Percentiles rank a stretch among this genome's conserved stretches.
These are phyloP conservation scores for Globisporangium viniferum DNA, from an alignment of 352 stramenopile genomes.

Conservation along the genomic window DNA sequence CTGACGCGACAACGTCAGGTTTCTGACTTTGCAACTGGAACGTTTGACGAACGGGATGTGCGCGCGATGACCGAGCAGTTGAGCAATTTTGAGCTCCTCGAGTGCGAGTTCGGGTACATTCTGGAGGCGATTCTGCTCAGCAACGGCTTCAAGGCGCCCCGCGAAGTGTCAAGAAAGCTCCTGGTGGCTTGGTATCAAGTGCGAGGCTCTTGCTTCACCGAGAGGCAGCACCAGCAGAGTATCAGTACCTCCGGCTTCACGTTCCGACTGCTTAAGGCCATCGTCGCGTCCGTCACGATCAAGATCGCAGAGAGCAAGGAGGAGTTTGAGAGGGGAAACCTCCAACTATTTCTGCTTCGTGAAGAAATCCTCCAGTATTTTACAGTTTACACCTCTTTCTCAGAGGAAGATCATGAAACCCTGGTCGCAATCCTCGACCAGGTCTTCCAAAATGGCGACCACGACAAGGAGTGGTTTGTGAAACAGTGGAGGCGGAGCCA, in stretches of 20 bases:
- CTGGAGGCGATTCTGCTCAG: constrained; percentile 34
- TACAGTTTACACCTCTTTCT: neutral
- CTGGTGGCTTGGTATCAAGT: constrained; percentile 22
- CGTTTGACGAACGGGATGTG: neutral
- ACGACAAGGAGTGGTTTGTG: constrained; percentile 23
- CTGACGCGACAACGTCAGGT: constrained; percentile 9
- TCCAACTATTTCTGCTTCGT: constrained; percentile 15
- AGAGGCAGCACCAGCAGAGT: neutral
- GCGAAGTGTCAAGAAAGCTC: constrained; percentile 19
- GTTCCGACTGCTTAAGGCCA: constrained; percentile 11
- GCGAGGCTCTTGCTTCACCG: neutral
- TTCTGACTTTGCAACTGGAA: neutral
- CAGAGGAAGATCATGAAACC: neutral
- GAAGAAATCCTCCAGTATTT: constrained; percentile 12
- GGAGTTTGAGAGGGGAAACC: constrained; percentile 12
- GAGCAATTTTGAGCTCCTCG: constrained; percentile 28
- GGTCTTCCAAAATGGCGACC: constrained; percentile 12
- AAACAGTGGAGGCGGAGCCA: constrained; percentile 18
- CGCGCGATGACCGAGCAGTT: constrained; percentile 21
- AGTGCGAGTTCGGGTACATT: constrained; percentile 25
- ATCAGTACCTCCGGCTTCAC: neutral
- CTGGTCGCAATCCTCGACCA: neutral
- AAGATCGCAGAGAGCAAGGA: constrained; percentile 11
- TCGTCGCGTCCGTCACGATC: constrained; percentile 5
- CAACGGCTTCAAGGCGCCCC: constrained; percentile 21